Percentiles rank a stretch among this genome's conserved stretches.
Conservation (phyloP, 192 early-diverging fungal species). For the Obelidium mucronatum region DNA sequence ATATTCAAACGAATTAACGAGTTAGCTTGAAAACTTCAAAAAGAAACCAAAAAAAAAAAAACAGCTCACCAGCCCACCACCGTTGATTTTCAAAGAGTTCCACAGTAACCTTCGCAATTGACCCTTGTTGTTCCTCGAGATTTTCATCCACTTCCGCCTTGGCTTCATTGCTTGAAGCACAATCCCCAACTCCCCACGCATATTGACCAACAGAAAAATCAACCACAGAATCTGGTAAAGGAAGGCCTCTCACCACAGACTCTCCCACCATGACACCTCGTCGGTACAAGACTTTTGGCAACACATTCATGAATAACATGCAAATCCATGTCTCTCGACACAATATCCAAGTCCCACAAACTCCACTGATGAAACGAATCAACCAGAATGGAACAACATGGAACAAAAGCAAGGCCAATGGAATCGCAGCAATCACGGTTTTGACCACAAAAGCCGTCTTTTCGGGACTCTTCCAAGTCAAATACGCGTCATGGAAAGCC, state of each 20-base stretch:
- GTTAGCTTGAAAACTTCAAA: background rate
- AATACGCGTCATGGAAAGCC: background rate
- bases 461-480: conserved; percentile 21
- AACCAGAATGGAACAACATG: conserved; percentile 2
- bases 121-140: background rate
- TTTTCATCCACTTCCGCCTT: background rate
- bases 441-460: conserved; percentile 10
- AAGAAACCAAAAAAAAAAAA: background rate
- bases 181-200: background rate
- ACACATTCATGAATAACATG: conserved; percentile 2
- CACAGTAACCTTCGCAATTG: background rate
- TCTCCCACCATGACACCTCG: conserved; percentile 2
- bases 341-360: conserved; percentile 9
- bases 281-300: conserved; percentile 22
- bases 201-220: conserved; percentile 13
- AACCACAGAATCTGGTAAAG: conserved; percentile 23
- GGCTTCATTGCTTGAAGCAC: background rate
- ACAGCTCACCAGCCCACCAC: conserved; percentile 33
- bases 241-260: background rate
- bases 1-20: background rate
- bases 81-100: conserved; percentile 35
- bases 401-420: background rate
- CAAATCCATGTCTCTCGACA: conserved; percentile 10
- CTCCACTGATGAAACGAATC: background rate
- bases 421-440: background rate